Conservation (phyloP, 2,329 filamentous ascomycete genomes). For the Fusarium hainanense region DNA sequence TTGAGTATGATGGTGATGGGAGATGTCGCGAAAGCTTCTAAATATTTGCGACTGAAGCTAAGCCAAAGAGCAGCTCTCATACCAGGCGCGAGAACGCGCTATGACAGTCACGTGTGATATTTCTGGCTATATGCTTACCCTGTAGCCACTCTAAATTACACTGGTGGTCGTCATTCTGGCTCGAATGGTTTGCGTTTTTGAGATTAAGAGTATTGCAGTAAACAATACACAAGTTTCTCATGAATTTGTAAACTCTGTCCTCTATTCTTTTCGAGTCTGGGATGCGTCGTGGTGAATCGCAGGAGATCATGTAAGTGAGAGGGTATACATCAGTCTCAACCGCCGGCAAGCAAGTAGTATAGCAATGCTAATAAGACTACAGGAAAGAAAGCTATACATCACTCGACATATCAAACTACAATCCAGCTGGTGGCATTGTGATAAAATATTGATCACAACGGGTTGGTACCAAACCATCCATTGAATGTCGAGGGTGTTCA, state of each 20-base stretch:
- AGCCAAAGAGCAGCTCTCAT: conserved; percentile 41
- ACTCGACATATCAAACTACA: neutral
- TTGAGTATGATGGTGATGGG: conserved; percentile 27
- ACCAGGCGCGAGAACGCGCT: conserved; percentile 45
- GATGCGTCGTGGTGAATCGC: neutral
- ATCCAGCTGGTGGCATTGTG: neutral
- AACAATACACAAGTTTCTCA: neutral
- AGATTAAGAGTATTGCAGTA: neutral
- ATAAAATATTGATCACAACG: neutral
- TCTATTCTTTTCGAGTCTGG: neutral
- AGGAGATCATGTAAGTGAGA: neutral
- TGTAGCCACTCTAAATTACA: conserved; percentile 1
- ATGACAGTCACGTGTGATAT: conserved; percentile 46
- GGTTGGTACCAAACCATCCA: neutral
- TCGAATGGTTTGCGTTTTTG: neutral
- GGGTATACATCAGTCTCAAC: neutral
- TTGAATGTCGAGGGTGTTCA: neutral
- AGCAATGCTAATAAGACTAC: neutral
- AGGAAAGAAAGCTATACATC: neutral
- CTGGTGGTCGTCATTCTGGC: neutral
- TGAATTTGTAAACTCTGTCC: neutral
- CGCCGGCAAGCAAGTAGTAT: neutral
- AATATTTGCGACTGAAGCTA: conserved; percentile 52
- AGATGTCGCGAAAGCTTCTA: conserved; percentile 42
- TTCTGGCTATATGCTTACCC: neutral